These are phyloP conservation scores for Pilatotrama ljubarskyi DNA, from an alignment of 768 basidiomycete genomes.

Conservation along the genomic window DNA sequence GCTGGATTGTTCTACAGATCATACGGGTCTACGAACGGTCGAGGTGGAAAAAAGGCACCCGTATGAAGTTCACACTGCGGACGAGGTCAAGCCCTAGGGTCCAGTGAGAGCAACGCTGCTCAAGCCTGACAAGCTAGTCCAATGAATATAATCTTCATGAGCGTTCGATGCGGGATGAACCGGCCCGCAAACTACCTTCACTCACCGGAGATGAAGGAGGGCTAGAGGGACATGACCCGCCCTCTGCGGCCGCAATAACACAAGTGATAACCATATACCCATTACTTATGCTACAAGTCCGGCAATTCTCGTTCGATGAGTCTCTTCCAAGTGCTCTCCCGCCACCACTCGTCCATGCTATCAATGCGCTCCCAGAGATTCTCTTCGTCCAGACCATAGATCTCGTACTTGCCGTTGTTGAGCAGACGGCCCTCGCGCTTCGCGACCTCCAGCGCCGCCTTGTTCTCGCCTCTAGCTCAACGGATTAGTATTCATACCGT, in stretches of 20 bases:
- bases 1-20: no score
- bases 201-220: no score
- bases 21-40: no score
- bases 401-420: conserved; percentile 78
- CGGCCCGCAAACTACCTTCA: no score
- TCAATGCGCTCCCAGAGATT: conserved; percentile 81
- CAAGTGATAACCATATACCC: background rate
- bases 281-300: conserved; percentile 45
- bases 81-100: no score
- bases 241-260: background rate
- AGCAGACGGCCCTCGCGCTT: conserved; percentile 63
- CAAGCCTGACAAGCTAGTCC: no score
- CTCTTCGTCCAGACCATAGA: conserved; percentile 86
- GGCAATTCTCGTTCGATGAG: conserved; percentile 83
- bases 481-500: background rate
- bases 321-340: conserved; percentile 84
- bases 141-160: no score
- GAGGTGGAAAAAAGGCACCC: no score
- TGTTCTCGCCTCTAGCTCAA: conserved; percentile 75
- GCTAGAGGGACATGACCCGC: no score
- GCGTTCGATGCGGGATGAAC: no score
- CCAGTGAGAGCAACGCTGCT: no score
- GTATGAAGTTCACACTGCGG: no score
- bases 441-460: conserved; percentile 81
- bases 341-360: conserved; percentile 90